These are phyloP conservation scores for Wickerhamiella siamensis DNA, from an alignment of 805 yeast species.

Conservation along the genomic window DNA sequence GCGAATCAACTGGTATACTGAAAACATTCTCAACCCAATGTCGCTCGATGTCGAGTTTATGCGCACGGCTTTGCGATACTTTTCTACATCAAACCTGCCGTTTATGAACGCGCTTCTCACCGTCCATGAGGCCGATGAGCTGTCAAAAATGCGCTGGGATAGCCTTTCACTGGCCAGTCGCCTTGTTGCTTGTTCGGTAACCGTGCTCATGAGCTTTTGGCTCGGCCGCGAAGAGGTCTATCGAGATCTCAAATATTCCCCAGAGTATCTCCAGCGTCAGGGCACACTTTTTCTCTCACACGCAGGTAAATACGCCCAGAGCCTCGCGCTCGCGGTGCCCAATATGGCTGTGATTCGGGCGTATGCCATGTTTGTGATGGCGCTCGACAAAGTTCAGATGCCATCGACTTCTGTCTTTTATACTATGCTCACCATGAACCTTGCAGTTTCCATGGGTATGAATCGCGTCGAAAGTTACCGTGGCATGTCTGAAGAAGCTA, in stretches of 20 bases:
- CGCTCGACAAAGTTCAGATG: neutral
- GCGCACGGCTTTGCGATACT: slow-evolving; percentile 3
- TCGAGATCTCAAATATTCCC: neutral
- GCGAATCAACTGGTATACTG: neutral
- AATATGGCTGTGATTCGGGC: neutral
- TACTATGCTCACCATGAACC: slow-evolving; percentile 11
- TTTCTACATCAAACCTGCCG: neutral
- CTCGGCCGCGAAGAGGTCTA: neutral
- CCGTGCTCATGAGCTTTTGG: neutral
- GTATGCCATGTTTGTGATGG: neutral
- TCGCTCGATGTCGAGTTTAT: slow-evolving; percentile 7
- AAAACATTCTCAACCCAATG: neutral
- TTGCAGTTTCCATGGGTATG: slow-evolving; percentile 44
- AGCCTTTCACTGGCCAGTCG: neutral
- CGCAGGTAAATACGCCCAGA: neutral
- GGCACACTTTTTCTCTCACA: neutral
- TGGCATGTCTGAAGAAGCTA: slow-evolving; percentile 28
- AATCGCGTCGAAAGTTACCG: slow-evolving; percentile 35
- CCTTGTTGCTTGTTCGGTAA: neutral
- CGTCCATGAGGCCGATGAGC: neutral
- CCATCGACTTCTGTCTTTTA: neutral
- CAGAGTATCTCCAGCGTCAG: neutral
- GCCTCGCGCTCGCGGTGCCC: neutral
- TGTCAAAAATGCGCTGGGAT: neutral
- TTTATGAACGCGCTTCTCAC: slow-evolving; percentile 5